Percentiles rank a stretch among this genome's conserved stretches.
phyloP scores from a whole-genome alignment of 495 filamentous ascomycete species.

The Paragyromitra xinjiangensis region DNA sequence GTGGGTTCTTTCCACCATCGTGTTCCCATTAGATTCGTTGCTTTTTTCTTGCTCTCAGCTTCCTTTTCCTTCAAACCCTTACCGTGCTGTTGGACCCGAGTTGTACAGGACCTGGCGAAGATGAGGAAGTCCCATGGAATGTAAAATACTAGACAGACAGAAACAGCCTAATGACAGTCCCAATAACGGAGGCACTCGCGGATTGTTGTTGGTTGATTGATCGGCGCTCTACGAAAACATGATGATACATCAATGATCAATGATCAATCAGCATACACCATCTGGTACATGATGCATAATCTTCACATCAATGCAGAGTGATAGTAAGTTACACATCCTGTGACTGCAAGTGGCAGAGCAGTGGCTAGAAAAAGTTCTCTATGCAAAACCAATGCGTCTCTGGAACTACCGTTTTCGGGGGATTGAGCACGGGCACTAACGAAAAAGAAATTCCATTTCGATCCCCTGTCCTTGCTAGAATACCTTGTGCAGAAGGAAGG shows the following conservation, averaged over 20 bases:
- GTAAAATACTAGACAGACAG: constrained; percentile 32
- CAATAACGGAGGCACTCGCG: constrained; percentile 52
- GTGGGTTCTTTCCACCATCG: constrained; percentile 33
- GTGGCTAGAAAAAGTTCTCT: constrained; percentile 44
- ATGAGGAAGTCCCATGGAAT: constrained; percentile 30
- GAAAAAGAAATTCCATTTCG: constrained; percentile 40
- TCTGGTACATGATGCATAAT: constrained; percentile 38
- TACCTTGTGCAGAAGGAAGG: constrained; percentile 37
- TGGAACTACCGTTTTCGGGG: constrained; percentile 51
- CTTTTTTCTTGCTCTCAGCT: constrained; percentile 26
- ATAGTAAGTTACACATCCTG: constrained; percentile 30
- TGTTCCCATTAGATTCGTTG: constrained; percentile 48
- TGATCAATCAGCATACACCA: constrained; percentile 42
- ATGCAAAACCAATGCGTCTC: constrained; percentile 48
- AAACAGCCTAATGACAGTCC: constrained; percentile 48
- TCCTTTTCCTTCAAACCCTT: constrained; percentile 25
- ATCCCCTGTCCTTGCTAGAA: constrained; percentile 42
- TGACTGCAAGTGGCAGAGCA: constrained; percentile 28
- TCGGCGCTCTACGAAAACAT: constrained; percentile 33
- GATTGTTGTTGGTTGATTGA: constrained; percentile 49
- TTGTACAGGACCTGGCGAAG: constrained; percentile 43
- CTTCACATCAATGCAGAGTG: constrained; percentile 11
- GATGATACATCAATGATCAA: constrained; percentile 50
- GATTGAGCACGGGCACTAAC: constrained; percentile 45
- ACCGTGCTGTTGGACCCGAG: constrained; percentile 37